Evolutionary conservation across 805 yeast genomes (phyloP), one percentile per base, ranked within the genome.

Genomic region (Kockiozyma suomiensis): DNA sequence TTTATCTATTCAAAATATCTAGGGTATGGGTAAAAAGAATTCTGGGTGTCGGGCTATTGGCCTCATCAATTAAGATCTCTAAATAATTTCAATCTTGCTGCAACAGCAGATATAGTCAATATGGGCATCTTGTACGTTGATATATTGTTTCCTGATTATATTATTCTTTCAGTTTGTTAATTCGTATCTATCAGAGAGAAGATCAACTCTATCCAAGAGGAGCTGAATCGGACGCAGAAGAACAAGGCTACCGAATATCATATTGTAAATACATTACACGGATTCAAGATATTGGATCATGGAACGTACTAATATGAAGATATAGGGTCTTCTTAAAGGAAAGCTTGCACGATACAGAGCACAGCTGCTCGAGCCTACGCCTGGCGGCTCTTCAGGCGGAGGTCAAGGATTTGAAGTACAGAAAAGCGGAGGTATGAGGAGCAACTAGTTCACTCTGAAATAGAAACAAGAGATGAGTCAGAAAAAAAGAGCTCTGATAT

Each of bases 181-280:
- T 32, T 12, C 8, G 46, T 21, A 28, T 8, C 17, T n/a, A 12
- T 2, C 21, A 62, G 65, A 4, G 65, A 62, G 58, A 62, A 62
- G 40, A 62, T 62, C 51, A 64, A 62, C n/a, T n/a, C 49, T 76
- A 91, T 93, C 75, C 96, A 92, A 76, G 90, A 86, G 76, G 99
- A 93, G 74, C 85, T 93, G 80, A 84, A 96, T 35, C 82, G 97
- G 63, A 93, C 99, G 33, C 99, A 93, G 73, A 93, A 94, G 79
- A 93, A 93, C 72, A 93, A 93, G 76, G 98, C 99, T 64, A 93
- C 99, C 0, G 98, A 93, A 78, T 92, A 94, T 74, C 99, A 93
- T 73, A 81, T 93, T 70, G 98, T 66, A 48, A 12, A 59, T 41
- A 38, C 26, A 2, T n/a, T n/a, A 4, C 4, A 25, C 4, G 17